Percentiles rank a stretch among this genome's conserved stretches.
Evolutionary conservation across 306 rosid species (phyloP).

Genomic region (Delonix regia): DNA sequence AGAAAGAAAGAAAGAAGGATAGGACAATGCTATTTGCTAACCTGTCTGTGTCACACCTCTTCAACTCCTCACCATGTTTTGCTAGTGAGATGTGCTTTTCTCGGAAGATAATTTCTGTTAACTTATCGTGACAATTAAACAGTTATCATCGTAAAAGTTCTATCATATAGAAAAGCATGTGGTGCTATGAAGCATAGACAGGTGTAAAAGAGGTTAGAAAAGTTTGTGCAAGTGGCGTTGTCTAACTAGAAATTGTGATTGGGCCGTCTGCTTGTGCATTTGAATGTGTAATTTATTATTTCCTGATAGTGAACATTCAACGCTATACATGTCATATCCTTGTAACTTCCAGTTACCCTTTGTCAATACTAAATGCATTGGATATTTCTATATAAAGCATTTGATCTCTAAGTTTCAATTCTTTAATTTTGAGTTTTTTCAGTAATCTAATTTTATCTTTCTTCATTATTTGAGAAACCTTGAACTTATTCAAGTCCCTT

Average conservation of each 20-base stretch:
- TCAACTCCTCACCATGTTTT: background rate
- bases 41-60: background rate
- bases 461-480: background rate
- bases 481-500: background rate
- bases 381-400: constrained; percentile 13
- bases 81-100: constrained; percentile 7
- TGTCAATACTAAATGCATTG: constrained; percentile 7
- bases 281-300: constrained; percentile 19
- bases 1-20: background rate
- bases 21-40: background rate
- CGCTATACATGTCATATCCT: background rate
- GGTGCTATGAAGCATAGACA: constrained; percentile 10
- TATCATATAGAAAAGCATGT: constrained; percentile 15
- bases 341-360: constrained; percentile 14
- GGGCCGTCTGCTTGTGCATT: background rate
- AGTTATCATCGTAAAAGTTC: background rate
- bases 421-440: constrained; percentile 20
- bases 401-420: background rate
- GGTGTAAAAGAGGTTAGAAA: background rate
- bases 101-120: constrained; percentile 11
- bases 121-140: background rate
- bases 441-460: constrained; percentile 1
- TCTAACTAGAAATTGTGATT: background rate
- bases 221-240: background rate
- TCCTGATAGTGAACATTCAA: constrained; percentile 19